Percentiles rank a stretch among this genome's conserved stretches.
phyloP scores from a whole-genome alignment of 345 rosid species.

The Euphorbia lathyris region DNA sequence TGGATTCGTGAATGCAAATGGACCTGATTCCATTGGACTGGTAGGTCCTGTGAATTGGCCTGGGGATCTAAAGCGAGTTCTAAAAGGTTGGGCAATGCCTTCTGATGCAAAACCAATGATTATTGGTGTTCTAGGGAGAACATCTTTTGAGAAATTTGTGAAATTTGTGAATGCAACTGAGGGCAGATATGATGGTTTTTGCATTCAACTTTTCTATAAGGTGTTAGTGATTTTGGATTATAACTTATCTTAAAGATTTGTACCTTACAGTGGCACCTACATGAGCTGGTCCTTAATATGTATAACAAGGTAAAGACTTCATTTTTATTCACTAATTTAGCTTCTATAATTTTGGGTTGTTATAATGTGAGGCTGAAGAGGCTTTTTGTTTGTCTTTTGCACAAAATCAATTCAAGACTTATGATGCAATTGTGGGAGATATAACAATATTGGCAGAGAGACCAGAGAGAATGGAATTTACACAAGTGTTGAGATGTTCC shows the following conservation, averaged over 20 bases:
- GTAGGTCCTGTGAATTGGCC: conserved; percentile 39
- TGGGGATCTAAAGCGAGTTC: conserved; percentile 20
- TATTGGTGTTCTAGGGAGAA: conserved; percentile 43
- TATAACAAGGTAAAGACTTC: conserved; percentile 40
- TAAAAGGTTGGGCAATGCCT: conserved; percentile 44
- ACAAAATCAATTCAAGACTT: conserved; percentile 30
- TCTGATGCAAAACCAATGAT: conserved; percentile 24
- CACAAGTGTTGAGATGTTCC: conserved; percentile 17
- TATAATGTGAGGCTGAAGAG: conserved; percentile 3
- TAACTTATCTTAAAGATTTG: conserved; percentile 25
- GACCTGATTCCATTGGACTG: neutral
- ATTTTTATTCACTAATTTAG: neutral
- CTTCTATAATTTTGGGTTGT: neutral
- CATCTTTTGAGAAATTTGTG: conserved; percentile 43
- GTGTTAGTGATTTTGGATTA: conserved; percentile 15
- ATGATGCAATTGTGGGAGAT: conserved; percentile 44
- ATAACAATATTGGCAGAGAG: conserved; percentile 45
- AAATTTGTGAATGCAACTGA: conserved; percentile 22
- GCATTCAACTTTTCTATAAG: conserved; percentile 42
- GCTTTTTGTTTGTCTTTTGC: neutral
- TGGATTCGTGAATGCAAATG: conserved; percentile 24
- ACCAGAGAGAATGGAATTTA: conserved; percentile 40
- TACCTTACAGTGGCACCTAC: conserved; percentile 31
- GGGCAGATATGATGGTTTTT: conserved; percentile 37
- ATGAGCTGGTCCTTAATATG: conserved; percentile 35